These are phyloP conservation scores for Aspergillus candidus DNA, from an alignment of 2,329 filamentous ascomycete genomes.

Conservation along the genomic window DNA sequence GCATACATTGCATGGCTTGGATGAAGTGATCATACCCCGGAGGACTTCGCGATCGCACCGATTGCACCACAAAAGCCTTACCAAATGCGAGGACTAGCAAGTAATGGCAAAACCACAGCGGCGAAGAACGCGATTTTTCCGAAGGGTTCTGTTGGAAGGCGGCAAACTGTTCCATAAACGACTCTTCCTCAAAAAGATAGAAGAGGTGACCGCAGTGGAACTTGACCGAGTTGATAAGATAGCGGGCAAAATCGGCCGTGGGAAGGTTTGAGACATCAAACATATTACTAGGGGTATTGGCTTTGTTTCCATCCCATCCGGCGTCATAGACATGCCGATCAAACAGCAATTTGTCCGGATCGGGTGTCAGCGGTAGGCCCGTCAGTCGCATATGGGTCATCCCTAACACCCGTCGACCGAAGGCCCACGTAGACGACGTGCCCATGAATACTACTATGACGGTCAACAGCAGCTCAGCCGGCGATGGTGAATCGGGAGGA, in stretches of 20 bases:
- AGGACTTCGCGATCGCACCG: constrained; percentile 26
- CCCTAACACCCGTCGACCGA: constrained; percentile 44
- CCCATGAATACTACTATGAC: constrained; percentile 43
- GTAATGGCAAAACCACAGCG: constrained; percentile 48
- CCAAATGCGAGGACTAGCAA: constrained; percentile 49
- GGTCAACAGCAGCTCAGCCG: too few species aligned
- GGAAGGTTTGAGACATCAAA: constrained; percentile 36
- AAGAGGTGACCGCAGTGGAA: constrained; percentile 50
- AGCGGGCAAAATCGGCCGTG: constrained; percentile 44
- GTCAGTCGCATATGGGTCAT: constrained; percentile 42
- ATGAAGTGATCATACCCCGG: constrained; percentile 43
- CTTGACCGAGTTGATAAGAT: constrained; percentile 49
- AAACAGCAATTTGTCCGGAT: constrained; percentile 31
- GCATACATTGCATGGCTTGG: constrained; percentile 38
- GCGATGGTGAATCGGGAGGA: background rate
- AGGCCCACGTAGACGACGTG: constrained; percentile 52
- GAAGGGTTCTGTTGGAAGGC: constrained; percentile 26
- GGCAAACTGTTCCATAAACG: constrained; percentile 35
- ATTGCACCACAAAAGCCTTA: constrained; percentile 44
- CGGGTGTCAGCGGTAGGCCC: constrained; percentile 5
- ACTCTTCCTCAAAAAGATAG: constrained; percentile 48
- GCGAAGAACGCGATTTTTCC: constrained; percentile 15
- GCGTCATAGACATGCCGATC: constrained; percentile 46
- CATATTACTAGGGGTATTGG: constrained; percentile 4
- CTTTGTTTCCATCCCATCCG: constrained; percentile 39